These are phyloP conservation scores for Helminthosporium solani DNA, from an alignment of 2,329 filamentous ascomycete species.

Conservation along the genomic window DNA sequence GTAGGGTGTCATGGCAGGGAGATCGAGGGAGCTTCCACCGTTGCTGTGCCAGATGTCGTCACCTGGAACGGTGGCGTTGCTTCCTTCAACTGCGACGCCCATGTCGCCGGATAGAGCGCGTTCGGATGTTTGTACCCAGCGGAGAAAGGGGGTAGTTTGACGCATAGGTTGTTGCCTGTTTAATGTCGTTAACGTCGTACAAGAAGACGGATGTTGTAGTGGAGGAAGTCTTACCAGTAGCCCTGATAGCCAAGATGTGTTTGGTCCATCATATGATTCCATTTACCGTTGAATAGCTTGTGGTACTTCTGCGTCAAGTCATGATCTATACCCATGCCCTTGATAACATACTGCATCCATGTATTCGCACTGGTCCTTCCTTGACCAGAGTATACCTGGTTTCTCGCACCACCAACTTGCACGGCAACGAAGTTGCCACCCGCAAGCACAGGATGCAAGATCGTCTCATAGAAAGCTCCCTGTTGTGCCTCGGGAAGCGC, in stretches of 20 bases:
- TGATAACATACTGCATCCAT: slow-evolving; percentile 39
- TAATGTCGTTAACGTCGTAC: background rate
- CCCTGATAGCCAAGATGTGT: slow-evolving; percentile 45
- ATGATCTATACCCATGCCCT: slow-evolving; percentile 41
- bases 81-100: slow-evolving; percentile 64
- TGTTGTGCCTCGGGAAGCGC: slow-evolving; percentile 52
- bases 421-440: slow-evolving; percentile 58
- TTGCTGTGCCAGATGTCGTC: slow-evolving; percentile 62
- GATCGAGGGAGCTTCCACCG: slow-evolving; percentile 42
- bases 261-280: slow-evolving; percentile 45
- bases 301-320: slow-evolving; percentile 40
- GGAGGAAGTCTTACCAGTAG: slow-evolving; percentile 46
- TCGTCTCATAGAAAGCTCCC: slow-evolving; percentile 63
- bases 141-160: slow-evolving; percentile 63
- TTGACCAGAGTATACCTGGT: slow-evolving; percentile 39
- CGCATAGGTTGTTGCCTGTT: slow-evolving; percentile 71
- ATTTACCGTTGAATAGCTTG: slow-evolving; percentile 39
- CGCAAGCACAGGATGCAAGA: slow-evolving; percentile 61
- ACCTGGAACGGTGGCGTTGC: slow-evolving; percentile 66
- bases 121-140: slow-evolving; percentile 60
- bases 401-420: slow-evolving; percentile 40
- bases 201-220: background rate
- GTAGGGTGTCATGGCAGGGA: slow-evolving; percentile 36
- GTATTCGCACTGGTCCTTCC: slow-evolving; percentile 42
- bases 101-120: slow-evolving; percentile 62